Evolutionary conservation across 78 protist species (phyloP).

Genomic region (Protostelium mycophagum): DNA sequence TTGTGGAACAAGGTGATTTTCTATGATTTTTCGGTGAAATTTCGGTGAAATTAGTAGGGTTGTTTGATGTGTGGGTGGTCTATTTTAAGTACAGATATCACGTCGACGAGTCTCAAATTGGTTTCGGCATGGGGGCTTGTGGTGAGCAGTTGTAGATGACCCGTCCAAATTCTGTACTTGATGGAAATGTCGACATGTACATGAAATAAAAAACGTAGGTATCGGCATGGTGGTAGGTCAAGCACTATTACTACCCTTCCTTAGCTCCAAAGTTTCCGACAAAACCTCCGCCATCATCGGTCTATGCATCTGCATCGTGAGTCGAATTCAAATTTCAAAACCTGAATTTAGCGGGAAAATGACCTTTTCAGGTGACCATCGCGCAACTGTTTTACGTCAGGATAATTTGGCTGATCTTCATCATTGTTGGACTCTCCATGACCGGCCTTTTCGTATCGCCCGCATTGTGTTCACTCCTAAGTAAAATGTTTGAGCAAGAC

Average conservation of each 20-base stretch:
- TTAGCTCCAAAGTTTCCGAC: not conserved
- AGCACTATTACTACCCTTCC: not conserved
- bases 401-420: not conserved
- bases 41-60: not conserved
- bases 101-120: not conserved
- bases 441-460: not conserved
- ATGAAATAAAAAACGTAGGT: not conserved
- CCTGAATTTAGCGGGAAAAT: not conserved
- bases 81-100: not conserved
- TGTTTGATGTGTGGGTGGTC: not conserved
- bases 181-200: not conserved
- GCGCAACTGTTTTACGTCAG: not conserved
- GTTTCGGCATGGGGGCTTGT: not conserved
- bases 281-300: not conserved
- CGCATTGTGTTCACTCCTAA: not conserved
- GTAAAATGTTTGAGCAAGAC: not conserved
- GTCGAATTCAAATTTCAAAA: no score
- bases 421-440: not conserved
- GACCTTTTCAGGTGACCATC: not conserved
- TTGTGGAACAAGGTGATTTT: not conserved
- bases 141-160: no score
- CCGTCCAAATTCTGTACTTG: no score
- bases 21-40: not conserved
- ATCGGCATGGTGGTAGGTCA: not conserved
- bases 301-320: not conserved